A percentile compares a stretch with the other conserved stretches of the same genome.
Evolutionary conservation across 2,329 filamentous ascomycete species (phyloP).

Genomic region (Hysterium pulicare): DNA sequence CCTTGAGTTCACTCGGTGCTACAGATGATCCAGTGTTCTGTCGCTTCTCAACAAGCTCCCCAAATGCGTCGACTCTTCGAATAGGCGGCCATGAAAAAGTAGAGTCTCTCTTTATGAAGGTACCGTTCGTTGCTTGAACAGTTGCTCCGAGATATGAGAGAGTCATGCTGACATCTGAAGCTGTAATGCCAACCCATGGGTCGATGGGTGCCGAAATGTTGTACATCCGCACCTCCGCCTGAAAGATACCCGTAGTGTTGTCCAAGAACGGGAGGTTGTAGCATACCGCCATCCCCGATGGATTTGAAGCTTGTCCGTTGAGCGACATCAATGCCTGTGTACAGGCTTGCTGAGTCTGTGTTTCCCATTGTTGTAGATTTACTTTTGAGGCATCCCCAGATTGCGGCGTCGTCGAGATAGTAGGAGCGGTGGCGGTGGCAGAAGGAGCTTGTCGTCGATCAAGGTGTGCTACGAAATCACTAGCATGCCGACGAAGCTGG

Average conservation of each 20-base stretch:
- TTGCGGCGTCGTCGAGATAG: slow-evolving; percentile 28
- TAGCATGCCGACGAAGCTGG: slow-evolving; percentile 30
- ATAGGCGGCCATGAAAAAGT: slow-evolving; percentile 22
- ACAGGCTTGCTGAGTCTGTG: slow-evolving; percentile 54
- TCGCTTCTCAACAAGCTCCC: slow-evolving; percentile 27
- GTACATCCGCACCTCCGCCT: slow-evolving; percentile 73
- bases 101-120: slow-evolving; percentile 27
- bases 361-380: slow-evolving; percentile 34
- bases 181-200: slow-evolving; percentile 43
- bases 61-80: slow-evolving; percentile 15
- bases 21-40: slow-evolving; percentile 12
- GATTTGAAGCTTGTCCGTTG: slow-evolving; percentile 60
- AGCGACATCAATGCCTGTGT: slow-evolving; percentile 53
- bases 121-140: slow-evolving; percentile 38
- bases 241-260: slow-evolving; percentile 65
- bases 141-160: slow-evolving; percentile 42
- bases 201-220: slow-evolving; percentile 59
- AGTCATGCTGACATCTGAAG: slow-evolving; percentile 40
- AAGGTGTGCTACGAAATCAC: slow-evolving; percentile 29
- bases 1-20: slow-evolving; percentile 47
- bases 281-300: slow-evolving; percentile 74
- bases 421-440: slow-evolving; percentile 22
- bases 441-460: slow-evolving; percentile 35
- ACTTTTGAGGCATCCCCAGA: slow-evolving; percentile 33
- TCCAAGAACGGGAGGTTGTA: slow-evolving; percentile 76